Evolutionary conservation across 2,329 filamentous ascomycete genomes (phyloP).

Genomic region (Epichloe sylvatica): DNA sequence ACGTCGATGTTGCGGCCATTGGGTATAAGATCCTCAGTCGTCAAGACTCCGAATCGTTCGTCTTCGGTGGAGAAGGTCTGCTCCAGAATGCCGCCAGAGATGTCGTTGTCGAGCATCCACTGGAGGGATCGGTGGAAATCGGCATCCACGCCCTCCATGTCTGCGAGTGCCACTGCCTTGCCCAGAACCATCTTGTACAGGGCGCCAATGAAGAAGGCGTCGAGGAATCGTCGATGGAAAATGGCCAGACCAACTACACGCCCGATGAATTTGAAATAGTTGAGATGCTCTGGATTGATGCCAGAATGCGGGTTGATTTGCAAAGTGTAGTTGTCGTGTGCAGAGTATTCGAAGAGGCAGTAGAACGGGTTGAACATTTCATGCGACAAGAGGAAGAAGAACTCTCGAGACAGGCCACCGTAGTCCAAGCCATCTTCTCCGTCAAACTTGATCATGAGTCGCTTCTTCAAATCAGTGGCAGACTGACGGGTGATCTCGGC

Average conservation of each 20-base stretch:
- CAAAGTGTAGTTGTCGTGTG: constrained; percentile 98
- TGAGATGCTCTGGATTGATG: constrained; percentile 97
- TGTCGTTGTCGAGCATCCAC: constrained; percentile 97
- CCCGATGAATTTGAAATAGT: constrained; percentile 99
- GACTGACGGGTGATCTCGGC: constrained; percentile 96
- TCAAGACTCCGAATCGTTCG: constrained; percentile 88
- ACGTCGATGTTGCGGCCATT: constrained; percentile 85
- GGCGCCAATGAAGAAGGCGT: constrained; percentile 97
- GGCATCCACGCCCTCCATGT: constrained; percentile 98
- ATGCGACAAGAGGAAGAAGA: constrained; percentile 97
- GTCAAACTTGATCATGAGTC: constrained; percentile 98
- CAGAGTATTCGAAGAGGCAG: constrained; percentile 97
- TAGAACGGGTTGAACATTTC: constrained; percentile 99
- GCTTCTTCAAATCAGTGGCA: constrained; percentile 91
- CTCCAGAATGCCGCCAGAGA: constrained; percentile 79
- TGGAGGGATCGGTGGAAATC: constrained; percentile 94
- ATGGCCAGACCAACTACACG: constrained; percentile 93
- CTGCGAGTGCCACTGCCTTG: constrained; percentile 79
- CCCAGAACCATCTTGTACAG: constrained; percentile 98
- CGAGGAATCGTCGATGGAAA: constrained; percentile 93
- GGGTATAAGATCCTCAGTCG: constrained; percentile 86
- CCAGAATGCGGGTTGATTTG: constrained; percentile 99
- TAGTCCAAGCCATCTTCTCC: constrained; percentile 97
- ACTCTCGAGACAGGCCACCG: constrained; percentile 92
- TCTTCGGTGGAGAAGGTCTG: constrained; percentile 96